Conservation (phyloP, 352 stramenopile species). For the Phytopythium delawarense region DNA sequence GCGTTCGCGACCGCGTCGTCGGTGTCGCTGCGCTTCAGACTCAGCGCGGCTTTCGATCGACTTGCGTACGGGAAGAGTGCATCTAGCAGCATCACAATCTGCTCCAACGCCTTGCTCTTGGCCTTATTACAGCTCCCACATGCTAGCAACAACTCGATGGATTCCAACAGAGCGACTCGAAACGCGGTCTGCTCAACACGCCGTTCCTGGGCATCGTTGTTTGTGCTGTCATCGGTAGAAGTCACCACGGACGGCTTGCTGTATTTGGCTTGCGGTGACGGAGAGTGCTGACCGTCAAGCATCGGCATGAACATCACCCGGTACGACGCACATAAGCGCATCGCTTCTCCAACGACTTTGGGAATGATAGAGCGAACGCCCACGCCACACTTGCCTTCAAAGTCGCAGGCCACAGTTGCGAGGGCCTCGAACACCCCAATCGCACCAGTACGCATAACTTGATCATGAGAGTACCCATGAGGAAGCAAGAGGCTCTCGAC, state of each 20-base stretch:
- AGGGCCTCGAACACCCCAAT: constrained; percentile 23
- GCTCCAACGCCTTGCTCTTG: background rate
- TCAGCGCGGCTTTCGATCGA: constrained; percentile 14
- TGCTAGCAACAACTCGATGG: constrained; percentile 9
- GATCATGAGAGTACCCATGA: constrained; percentile 20
- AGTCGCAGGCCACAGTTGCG: constrained; percentile 3
- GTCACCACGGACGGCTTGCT: background rate
- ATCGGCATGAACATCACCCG: background rate
- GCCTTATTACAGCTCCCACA: background rate
- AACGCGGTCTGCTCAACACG: background rate
- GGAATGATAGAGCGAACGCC: constrained; percentile 21
- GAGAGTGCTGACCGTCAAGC: background rate
- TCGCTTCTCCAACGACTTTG: constrained; percentile 18
- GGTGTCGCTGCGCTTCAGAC: constrained; percentile 14
- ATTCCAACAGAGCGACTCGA: background rate
- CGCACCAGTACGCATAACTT: constrained; percentile 13
- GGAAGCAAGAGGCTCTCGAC: constrained; percentile 24
- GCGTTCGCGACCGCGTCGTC: constrained; percentile 41
- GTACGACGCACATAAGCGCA: constrained; percentile 8
- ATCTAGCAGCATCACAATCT: constrained; percentile 11
- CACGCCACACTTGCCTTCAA: constrained; percentile 6
- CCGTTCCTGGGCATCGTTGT: background rate
- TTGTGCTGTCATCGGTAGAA: background rate
- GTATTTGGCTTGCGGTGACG: background rate
- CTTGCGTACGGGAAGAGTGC: constrained; percentile 24